Evolutionary conservation across 2,329 filamentous ascomycete genomes (phyloP), one percentile per base, ranked within the genome.

Genomic region (Cyclaneusma minus): DNA sequence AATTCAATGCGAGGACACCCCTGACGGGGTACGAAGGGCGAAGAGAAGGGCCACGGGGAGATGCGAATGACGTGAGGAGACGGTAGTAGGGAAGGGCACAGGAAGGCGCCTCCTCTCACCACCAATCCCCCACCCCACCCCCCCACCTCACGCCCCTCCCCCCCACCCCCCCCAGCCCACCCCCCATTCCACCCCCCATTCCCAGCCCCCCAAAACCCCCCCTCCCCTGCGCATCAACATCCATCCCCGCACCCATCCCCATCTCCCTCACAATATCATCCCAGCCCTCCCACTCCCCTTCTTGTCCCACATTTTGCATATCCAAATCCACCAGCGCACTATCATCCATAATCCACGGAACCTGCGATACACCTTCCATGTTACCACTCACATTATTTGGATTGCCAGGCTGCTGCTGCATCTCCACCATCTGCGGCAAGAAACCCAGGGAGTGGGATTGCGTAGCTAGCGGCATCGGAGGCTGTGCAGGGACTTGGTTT

Each of bases 261-360:
- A 45, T 47, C 22, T 50, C 47, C 21, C 40, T 39, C 1, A 50
- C 42, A 18, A 51, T 32, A 35, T 46, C 44, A 32, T 52, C 46
- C 47, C 48, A 51, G 8, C 43, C 41, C 17, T 43, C 37, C 46
- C 46, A 52, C 10, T 45, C 41, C 1, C 31, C 40, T 17, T 44
- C 39, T 15, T 40, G 13, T 5, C 29, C 37, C 28, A 35, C 35
- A 8, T 15, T 28, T 11, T 28, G 18, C 39, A 48, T 41, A 26
- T 46, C 40, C 8, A 47, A 14, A 35, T 48, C 42, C 14, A 33
- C 13, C 19, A 43, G 24, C 3, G 34, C 31, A 16, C 26, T 25
- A 16, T 40, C 37, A 23, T 44, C 42, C 30, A 48, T 36, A n/a
- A 45, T 21, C 35, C 36, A 43, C 20, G 32, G 22, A n/a, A 25